Percentiles rank a stretch among this genome's conserved stretches.
Evolutionary conservation across 1,284 basidiomycete species (phyloP).

Genomic region (Boletus calvinii): DNA sequence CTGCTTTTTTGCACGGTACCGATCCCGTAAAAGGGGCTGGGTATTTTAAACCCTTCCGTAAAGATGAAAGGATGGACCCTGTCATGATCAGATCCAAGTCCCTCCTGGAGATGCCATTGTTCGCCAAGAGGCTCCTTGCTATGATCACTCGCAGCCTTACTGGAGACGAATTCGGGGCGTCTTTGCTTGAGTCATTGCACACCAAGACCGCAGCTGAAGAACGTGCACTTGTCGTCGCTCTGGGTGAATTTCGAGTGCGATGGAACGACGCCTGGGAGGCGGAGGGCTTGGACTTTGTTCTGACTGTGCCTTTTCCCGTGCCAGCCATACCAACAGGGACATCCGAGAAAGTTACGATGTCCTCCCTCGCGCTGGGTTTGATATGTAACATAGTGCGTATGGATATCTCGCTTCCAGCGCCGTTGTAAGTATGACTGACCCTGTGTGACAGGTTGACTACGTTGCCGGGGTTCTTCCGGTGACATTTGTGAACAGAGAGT

Average conservation of each 20-base stretch:
- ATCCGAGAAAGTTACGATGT: constrained; percentile 54
- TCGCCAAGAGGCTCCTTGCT: constrained; percentile 47
- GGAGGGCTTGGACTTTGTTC: constrained; percentile 65
- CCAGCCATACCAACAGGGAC: constrained; percentile 63
- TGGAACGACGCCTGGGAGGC: constrained; percentile 65
- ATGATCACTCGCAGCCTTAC: constrained; percentile 41
- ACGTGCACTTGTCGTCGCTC: constrained; percentile 50
- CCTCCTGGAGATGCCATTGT: constrained; percentile 44
- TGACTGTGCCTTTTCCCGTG: constrained; percentile 62
- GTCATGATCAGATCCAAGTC: constrained; percentile 38
- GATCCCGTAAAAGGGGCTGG: constrained; percentile 40
- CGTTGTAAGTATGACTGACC: neutral
- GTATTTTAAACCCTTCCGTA: constrained; percentile 38
- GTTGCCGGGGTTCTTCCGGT: constrained; percentile 73
- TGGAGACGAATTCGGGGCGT: constrained; percentile 51
- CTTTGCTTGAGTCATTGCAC: constrained; percentile 52
- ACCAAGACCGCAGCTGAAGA: constrained; percentile 57
- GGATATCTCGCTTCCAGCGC: neutral
- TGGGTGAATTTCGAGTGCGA: constrained; percentile 50
- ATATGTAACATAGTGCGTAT: constrained; percentile 60
- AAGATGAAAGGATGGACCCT: constrained; percentile 42
- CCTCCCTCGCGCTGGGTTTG: constrained; percentile 47
- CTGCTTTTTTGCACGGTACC: neutral
- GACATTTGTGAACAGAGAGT: constrained; percentile 54
- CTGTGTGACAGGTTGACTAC: constrained; percentile 56